Base-by-base conservation (phyloP, 169 alveolate genomes). In the Plasmodium ovale region DNA sequence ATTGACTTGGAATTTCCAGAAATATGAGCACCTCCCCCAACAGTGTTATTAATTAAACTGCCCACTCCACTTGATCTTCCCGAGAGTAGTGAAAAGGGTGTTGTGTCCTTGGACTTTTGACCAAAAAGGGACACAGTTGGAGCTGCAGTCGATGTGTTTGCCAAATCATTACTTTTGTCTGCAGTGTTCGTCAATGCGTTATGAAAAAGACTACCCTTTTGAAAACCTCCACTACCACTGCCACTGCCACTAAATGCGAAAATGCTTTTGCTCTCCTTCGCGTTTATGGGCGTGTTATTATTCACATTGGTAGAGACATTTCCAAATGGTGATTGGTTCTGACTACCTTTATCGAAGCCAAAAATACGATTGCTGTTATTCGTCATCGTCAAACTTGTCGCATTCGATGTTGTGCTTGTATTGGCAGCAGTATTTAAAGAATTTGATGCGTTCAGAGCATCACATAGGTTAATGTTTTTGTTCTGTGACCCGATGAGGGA, bases 301-400 rank as follows among this genome's bases (percentile, higher is more conserved):
- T 21, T 42, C n/a, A 12, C 35, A 68, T 68, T 68, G 0, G 3
- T 70, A 14, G 56, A 6, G 2, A 4, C 4, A 6, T 47, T 47
- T 47, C 56, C 56, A 47, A 47, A 47, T 3, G 16, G 12, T 14
- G 56, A 47, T 47, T n/a, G 12, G 16, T 47, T 47, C n/a, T 44
- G 56, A 44, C n/a, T 44, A 44, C 16, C 16, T 47, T 47, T 47
- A 47, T 47, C 71, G 44, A 82, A 82, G 51, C 82, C 70, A 51
- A 59, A 42, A 54, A 82, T 12, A n/a, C 64, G 25, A 42, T 14
- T 42, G 39, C 19, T 59, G 16, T 47, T 44, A 68, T 44, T 44
- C 10, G 10, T 47, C 12, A 14, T 47, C 1, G n/a, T n/a, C n/a
- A n/a, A n/a, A n/a, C 16, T 42, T n/a, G n/a, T n/a, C n/a, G n/a